Base-by-base conservation (phyloP, 1,139 yeast genomes). In the Saccharomyces pastorianus region DNA sequence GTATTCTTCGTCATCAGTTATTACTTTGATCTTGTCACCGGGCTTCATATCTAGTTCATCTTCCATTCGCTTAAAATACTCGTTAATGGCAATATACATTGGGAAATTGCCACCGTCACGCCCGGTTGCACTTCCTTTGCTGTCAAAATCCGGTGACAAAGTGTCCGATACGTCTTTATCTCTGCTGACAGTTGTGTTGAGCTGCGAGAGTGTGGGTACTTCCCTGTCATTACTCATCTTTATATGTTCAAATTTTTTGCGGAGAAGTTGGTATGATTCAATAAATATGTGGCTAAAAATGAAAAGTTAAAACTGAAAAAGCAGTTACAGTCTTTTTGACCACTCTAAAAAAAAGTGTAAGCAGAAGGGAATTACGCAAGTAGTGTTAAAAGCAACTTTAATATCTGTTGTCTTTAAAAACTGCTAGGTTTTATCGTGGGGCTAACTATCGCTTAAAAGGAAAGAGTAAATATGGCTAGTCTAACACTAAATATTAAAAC, bases 1-100 rank as follows among this genome's bases (percentile, higher is more conserved):
- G 70, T 87, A 93, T 65, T 88, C 97, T 58, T 85, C 81, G 71
- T 93, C 99, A 69, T 90, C 96, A 48, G 95, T 88, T 32, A 95
- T 79, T n/a, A 93, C 90, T 68, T 90, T 96, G 55, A 95, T 79
- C 61, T 83, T 85, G 66, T 93, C 98, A 32, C 98, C 98, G 25
- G 87, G 82, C 53, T 77, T 79, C 61, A 93, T 77, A 50, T 84
- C 82, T 48, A 93, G 74, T 71, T 93, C 99, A 70, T 95, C 99
- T 27, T 90, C 96, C 58, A 91, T 76, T 53, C 98, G 78, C 51
- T 96, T 91, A 52, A 78, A 78, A 71, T 93, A 93, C 70, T 87
- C 95, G 71, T 91, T 95, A 59, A 91, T 84, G 58, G 95, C 96
- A 51, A 71, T 72, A 54, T 69, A 73, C n/a, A 71, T 57, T 7